These are phyloP conservation scores for Trametes sp. DNA, from an alignment of 1,284 basidiomycete species.

Conservation along the genomic window DNA sequence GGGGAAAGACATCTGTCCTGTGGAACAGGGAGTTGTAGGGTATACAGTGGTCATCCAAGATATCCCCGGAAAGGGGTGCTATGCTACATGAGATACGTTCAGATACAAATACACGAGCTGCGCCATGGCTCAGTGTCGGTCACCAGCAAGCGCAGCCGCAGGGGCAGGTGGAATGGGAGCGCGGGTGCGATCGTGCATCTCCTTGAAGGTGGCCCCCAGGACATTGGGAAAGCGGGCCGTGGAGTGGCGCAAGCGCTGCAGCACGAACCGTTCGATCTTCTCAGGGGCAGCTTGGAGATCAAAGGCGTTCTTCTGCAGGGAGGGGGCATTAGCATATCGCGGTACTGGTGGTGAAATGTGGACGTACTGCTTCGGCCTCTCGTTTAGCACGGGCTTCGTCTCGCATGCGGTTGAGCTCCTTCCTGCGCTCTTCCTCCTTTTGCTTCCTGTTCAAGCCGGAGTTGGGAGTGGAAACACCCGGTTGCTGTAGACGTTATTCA, in stretches of 20 bases:
- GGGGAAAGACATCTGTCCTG: neutral
- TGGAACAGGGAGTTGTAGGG: neutral
- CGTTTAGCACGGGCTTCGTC: conserved; percentile 73
- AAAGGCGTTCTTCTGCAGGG: conserved; percentile 62
- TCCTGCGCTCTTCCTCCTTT: conserved; percentile 73
- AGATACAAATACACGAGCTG: neutral
- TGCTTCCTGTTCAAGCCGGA: conserved; percentile 66
- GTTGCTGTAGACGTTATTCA: conserved; percentile 39
- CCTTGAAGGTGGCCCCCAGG: conserved; percentile 67
- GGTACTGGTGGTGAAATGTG: neutral
- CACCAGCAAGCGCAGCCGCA: neutral
- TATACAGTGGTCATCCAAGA: neutral
- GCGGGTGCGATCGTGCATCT: conserved; percentile 36
- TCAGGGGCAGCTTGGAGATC: conserved; percentile 75
- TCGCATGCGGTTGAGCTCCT: conserved; percentile 72
- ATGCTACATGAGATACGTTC: conserved; percentile 3
- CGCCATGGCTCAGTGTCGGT: neutral
- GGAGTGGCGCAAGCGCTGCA: conserved; percentile 55
- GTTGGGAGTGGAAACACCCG: conserved; percentile 60
- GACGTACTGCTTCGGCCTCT: conserved; percentile 59
- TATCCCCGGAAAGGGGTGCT: neutral
- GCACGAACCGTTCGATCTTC: conserved; percentile 70
- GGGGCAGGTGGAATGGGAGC: neutral
- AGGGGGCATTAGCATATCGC: conserved; percentile 16
- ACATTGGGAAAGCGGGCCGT: conserved; percentile 71